phyloP scores from a whole-genome alignment of 352 stramenopile genomes.

The Phytophthora syringae region DNA sequence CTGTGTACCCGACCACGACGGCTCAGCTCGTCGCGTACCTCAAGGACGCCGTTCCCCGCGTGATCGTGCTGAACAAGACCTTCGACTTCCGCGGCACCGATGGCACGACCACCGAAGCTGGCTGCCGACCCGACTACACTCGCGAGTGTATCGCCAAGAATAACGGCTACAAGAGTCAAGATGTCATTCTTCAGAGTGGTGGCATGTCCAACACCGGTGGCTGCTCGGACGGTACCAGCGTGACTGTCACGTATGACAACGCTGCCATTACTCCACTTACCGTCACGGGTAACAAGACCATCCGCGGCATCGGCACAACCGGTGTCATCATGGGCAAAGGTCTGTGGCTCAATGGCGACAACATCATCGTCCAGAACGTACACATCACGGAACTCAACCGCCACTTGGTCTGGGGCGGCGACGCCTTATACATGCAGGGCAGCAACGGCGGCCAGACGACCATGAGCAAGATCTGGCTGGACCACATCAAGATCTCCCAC shows the following conservation, averaged over 20 bases:
- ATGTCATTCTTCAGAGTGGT: constrained; percentile 45
- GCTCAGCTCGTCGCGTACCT: constrained; percentile 35
- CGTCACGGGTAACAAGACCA: constrained; percentile 44
- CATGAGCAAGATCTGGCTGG: constrained; percentile 42
- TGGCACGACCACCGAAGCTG: constrained; percentile 39
- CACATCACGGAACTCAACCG: constrained; percentile 51
- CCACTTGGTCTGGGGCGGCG: constrained; percentile 46
- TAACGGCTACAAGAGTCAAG: constrained; percentile 41
- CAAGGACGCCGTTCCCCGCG: constrained; percentile 16
- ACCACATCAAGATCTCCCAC: constrained; percentile 43
- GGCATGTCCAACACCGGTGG: constrained; percentile 50
- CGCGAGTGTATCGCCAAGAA: constrained; percentile 45
- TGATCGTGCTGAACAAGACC: constrained; percentile 42
- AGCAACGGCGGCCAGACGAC: constrained; percentile 10
- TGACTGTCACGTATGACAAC: constrained; percentile 26
- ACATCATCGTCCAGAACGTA: constrained; percentile 49
- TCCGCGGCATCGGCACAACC: constrained; percentile 37
- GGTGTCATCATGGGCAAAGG: constrained; percentile 45
- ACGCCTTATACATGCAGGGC: constrained; percentile 44
- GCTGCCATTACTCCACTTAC: constrained; percentile 24
- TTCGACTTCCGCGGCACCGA: constrained; percentile 46
- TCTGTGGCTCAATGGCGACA: constrained; percentile 28
- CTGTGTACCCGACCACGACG: constrained; percentile 33
- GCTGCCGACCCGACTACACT: constrained; percentile 36
- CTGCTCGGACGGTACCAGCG: constrained; percentile 36